These are phyloP conservation scores for Debaryomyces castellii DNA, from an alignment of 805 yeast genomes.

Conservation along the genomic window DNA sequence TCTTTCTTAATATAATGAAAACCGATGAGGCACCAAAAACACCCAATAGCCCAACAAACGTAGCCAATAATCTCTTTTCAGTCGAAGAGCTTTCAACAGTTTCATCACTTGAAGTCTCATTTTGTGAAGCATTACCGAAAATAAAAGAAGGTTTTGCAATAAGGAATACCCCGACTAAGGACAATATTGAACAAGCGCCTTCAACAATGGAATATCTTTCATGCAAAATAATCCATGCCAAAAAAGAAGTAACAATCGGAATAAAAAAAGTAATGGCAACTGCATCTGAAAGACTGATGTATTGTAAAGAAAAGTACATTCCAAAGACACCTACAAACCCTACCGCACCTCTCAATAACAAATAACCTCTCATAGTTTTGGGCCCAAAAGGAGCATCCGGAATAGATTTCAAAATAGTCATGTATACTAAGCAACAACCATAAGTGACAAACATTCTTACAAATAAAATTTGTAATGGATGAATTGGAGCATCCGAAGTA, in stretches of 20 bases:
- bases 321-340: slow-evolving; percentile 85
- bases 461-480: slow-evolving; percentile 76
- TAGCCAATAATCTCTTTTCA: slow-evolving; percentile 58
- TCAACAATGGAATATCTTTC: slow-evolving; percentile 70
- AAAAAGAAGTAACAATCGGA: slow-evolving; percentile 73
- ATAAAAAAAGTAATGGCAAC: slow-evolving; percentile 75
- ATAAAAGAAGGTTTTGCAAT: slow-evolving; percentile 80
- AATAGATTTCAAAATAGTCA: slow-evolving; percentile 48
- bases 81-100: slow-evolving; percentile 53
- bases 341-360: slow-evolving; percentile 61
- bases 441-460: slow-evolving; percentile 77
- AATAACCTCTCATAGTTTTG: slow-evolving; percentile 48
- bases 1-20: slow-evolving; percentile 66
- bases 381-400: slow-evolving; percentile 74
- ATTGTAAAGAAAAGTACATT: slow-evolving; percentile 70
- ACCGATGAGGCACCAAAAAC: slow-evolving; percentile 70
- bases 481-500: slow-evolving; percentile 58
- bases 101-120: slow-evolving; percentile 31
- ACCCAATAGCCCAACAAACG: slow-evolving; percentile 62
- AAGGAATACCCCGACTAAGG: slow-evolving; percentile 73
- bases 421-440: slow-evolving; percentile 53
- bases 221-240: slow-evolving; percentile 65
- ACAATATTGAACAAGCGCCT: slow-evolving; percentile 63
- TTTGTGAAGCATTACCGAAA: too few relatives aligned
- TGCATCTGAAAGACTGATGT: slow-evolving; percentile 76